These are phyloP conservation scores for Monilinia polystroma DNA, from an alignment of 2,329 filamentous ascomycete species.

Conservation along the genomic window DNA sequence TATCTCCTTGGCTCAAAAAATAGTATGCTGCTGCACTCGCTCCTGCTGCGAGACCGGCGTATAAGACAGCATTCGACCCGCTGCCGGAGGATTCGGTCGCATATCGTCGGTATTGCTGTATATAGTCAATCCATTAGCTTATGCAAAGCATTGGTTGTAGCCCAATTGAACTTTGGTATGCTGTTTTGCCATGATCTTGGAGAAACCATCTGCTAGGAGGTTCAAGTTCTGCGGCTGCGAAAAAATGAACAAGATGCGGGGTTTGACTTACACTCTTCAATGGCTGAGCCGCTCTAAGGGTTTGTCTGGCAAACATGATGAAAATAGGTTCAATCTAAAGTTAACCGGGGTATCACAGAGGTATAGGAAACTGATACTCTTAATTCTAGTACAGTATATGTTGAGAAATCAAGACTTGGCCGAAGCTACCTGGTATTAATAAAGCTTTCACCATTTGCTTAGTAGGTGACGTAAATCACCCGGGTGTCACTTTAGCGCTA, in stretches of 20 bases:
- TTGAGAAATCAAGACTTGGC: constrained; percentile 8
- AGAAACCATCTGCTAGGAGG: neutral
- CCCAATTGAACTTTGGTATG: neutral
- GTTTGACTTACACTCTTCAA: constrained; percentile 58
- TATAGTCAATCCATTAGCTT: constrained; percentile 11
- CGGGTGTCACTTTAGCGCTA: neutral
- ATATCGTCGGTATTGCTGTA: constrained; percentile 67
- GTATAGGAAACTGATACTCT: neutral
- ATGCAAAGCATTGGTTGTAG: constrained; percentile 22
- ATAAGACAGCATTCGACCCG: constrained; percentile 59
- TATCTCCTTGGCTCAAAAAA: constrained; percentile 47
- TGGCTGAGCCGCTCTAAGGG: constrained; percentile 63
- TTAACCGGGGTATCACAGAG: constrained; percentile 4
- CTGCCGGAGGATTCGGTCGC: constrained; percentile 57
- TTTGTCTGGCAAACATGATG: constrained; percentile 66
- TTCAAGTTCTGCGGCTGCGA: neutral
- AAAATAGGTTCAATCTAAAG: neutral
- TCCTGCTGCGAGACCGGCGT: constrained; percentile 58
- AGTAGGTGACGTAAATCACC: constrained; percentile 14
- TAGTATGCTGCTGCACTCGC: constrained; percentile 58
- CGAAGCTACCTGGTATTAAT: neutral
- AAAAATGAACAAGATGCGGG: constrained; percentile 5
- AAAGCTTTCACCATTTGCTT: constrained; percentile 14
- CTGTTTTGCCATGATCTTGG: neutral
- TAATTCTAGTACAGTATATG: neutral